phyloP scores from a whole-genome alignment of 306 rosid species.

The Corylus heterophylla region DNA sequence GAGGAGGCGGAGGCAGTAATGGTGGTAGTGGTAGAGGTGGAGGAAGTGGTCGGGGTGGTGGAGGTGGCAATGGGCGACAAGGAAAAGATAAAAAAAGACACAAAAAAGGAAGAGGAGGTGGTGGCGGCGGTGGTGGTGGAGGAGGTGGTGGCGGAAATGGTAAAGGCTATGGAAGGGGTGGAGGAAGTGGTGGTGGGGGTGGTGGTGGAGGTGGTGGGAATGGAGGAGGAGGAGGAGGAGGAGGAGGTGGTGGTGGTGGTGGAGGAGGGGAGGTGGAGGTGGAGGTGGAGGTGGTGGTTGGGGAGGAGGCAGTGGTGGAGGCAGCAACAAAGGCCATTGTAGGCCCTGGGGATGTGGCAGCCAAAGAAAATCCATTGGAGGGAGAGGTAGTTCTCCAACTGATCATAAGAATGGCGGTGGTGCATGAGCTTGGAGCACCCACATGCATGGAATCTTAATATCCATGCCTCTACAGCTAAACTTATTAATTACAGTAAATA shows the following conservation, averaged over 20 bases:
- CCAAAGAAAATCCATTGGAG: conserved; percentile 18
- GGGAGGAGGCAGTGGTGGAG: not conserved
- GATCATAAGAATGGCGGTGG: not conserved
- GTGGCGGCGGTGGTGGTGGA: not conserved
- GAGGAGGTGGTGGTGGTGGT: not conserved
- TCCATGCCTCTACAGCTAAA: not conserved
- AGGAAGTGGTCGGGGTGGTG: conserved; percentile 4
- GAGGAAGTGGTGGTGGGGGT: conserved; percentile 25
- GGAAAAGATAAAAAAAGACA: conserved; percentile 7
- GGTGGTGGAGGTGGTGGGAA: conserved; percentile 5
- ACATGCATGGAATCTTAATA: not conserved
- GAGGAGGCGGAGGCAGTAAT: not conserved
- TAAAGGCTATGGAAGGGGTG: conserved; percentile 30
- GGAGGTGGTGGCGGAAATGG: conserved; percentile 23
- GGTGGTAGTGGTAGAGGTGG: conserved; percentile 12
- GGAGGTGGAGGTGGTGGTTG: not conserved
- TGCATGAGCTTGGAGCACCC: not conserved
- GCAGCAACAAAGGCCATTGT: not conserved
- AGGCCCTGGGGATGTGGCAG: conserved; percentile 21
- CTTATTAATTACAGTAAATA: not conserved
- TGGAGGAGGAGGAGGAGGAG: conserved; percentile 1
- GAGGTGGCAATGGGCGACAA: conserved; percentile 4
- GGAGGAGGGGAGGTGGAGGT: not conserved
- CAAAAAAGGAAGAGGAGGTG: not conserved
- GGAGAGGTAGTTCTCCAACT: not conserved